Evolutionary conservation across 176 grass and related monocot species (phyloP).

Genomic region (Tuctoria greenei): DNA sequence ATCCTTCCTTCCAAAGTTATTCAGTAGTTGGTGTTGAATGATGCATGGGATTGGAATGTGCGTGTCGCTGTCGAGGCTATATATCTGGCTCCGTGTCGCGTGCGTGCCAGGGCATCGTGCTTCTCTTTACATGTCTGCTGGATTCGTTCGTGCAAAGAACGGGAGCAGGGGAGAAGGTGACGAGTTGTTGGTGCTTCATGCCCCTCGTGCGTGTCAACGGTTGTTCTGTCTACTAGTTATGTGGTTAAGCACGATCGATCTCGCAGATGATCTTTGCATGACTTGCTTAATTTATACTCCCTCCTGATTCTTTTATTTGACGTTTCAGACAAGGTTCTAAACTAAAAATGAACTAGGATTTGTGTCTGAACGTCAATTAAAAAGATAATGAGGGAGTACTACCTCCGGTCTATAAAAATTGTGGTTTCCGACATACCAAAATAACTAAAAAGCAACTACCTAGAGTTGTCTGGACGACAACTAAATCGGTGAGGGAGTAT

Average conservation of each 20-base stretch:
- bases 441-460: too few species aligned
- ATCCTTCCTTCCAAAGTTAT: not conserved
- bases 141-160: constrained; percentile 29
- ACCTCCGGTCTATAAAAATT: too few species aligned
- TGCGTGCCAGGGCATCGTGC: not conserved
- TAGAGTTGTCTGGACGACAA: too few species aligned
- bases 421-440: too few species aligned
- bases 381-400: too few species aligned
- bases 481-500: too few species aligned
- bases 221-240: not conserved
- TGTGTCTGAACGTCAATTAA: too few species aligned
- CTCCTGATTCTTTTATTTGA: too few species aligned
- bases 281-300: constrained; percentile 16
- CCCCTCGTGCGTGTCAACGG: constrained; percentile 17
- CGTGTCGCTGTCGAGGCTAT: not conserved
- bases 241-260: too few species aligned
- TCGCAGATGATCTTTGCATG: constrained; percentile 24
- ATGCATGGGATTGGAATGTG: constrained; percentile 23
- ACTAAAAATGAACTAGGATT: too few species aligned
- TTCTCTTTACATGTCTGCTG: constrained; percentile 52
- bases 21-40: not conserved
- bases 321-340: too few species aligned
- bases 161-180: constrained; percentile 29
- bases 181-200: constrained; percentile 44
- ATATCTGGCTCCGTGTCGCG: not conserved